Evolutionary conservation across 768 basidiomycete species (phyloP), one percentile per base, ranked within the genome.

Genomic region (Cystofilobasidium capitatum): DNA sequence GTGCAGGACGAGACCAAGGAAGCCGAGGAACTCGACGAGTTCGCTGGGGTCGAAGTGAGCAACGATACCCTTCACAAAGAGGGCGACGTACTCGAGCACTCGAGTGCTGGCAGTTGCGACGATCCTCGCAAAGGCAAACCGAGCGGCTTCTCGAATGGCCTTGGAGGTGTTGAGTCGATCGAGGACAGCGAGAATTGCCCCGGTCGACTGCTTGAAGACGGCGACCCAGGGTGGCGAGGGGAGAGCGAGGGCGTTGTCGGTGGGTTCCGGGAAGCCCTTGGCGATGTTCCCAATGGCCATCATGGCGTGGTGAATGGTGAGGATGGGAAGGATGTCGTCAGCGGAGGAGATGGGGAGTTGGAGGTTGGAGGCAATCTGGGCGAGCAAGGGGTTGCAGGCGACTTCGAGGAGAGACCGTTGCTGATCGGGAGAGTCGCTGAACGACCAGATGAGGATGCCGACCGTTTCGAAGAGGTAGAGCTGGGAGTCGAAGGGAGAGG

Each of bases 181-280:
- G 22, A 98, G 79, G 51, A 87, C 89, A 47, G 90, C 85, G 55
- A 98, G 78, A 67, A 97, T 87, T 1, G 86, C 87, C 74, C 93
- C 88, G 0, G 90, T 88, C 73, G 89, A 84, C 75, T 89, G 85
- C 68, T 83, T 82, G 78, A 98, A 96, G 17, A 90, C 84, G 60
- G 86, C 84, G 63, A 90, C 76, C 75, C 78, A 77, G 0, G 85
- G 84, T 0, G 91, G 88, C 24, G 85, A 79, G 12, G 84, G 81
- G 72, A 86, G 87, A 37, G 83, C 84, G 10, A 75, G 70, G 1
- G 86, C 78, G 1, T 84, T 82, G 20, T 82, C 84, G 49, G 89
- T 88, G 73, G 88, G 87, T 74, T 91, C 91, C 0, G 96, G 96
- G 78, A 97, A 98, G 16, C 96, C 96, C 78, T 96, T 96, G 40